Percentiles rank a stretch among this genome's conserved stretches.
phyloP scores from a whole-genome alignment of 805 yeast species.

The Saturnispora dispora region DNA sequence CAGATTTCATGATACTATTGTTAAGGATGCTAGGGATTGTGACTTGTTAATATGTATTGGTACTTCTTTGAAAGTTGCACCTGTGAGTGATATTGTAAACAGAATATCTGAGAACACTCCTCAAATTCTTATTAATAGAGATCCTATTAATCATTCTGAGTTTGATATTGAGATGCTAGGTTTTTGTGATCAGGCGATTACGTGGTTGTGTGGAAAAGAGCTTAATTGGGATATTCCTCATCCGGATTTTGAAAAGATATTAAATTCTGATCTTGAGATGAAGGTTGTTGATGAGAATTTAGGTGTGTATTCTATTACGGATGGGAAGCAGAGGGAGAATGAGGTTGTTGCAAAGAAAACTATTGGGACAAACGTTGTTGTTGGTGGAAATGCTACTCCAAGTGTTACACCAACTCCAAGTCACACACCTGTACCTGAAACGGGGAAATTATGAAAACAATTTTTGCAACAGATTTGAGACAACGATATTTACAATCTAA shows the following conservation, averaged over 20 bases:
- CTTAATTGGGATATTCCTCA: conserved; percentile 57
- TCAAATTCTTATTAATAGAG: conserved; percentile 70
- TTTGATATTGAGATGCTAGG: conserved; percentile 76
- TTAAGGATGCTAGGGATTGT: conserved; percentile 54
- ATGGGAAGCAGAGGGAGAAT: conserved; percentile 19
- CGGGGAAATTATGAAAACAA: neutral
- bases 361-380: neutral
- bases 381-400: neutral
- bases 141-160: conserved; percentile 63
- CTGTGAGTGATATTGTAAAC: conserved; percentile 83
- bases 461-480: neutral
- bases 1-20: conserved; percentile 50
- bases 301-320: conserved; percentile 31
- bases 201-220: conserved; percentile 43
- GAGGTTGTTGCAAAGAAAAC: neutral
- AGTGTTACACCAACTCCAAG: neutral
- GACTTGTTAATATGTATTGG: conserved; percentile 82
- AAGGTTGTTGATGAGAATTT: conserved; percentile 21
- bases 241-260: conserved; percentile 33
- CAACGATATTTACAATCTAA: neutral
- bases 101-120: conserved; percentile 66
- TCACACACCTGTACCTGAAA: neutral
- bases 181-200: conserved; percentile 73
- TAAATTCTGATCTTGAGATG: conserved; percentile 26
- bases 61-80: conserved; percentile 85